These are phyloP conservation scores for Zangia roseola DNA, from an alignment of 768 basidiomycete species.

Conservation along the genomic window DNA sequence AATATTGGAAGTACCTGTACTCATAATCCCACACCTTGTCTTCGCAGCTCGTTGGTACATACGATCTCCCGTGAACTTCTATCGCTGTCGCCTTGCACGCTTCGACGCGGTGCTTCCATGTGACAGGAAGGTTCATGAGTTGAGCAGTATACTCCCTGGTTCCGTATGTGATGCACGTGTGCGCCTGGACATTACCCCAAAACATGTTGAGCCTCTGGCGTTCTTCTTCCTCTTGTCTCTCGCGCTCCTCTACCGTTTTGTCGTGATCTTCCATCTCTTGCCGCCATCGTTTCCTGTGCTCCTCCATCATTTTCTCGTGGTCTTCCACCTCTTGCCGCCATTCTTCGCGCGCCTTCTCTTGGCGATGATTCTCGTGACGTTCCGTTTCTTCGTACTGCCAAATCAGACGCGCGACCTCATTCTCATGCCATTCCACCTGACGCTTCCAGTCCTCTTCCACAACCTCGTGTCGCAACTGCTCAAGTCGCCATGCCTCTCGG, in stretches of 20 bases:
- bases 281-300: constrained; percentile 15
- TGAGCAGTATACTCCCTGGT: constrained; percentile 30
- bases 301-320: constrained; percentile 11
- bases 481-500: constrained; percentile 6
- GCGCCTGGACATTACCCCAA: constrained; percentile 17
- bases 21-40: constrained; percentile 9
- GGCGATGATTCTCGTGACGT: constrained; percentile 13
- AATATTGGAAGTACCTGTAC: background rate
- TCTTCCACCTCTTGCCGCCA: constrained; percentile 24
- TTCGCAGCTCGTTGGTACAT: constrained; percentile 22
- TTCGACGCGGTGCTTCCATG: constrained; percentile 22
- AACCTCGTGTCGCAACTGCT: constrained; percentile 1
- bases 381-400: too few species aligned
- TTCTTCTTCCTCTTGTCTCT: constrained; percentile 24
- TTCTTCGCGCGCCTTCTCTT: constrained; percentile 5
- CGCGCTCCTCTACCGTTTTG: constrained; percentile 12
- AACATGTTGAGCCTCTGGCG: constrained; percentile 27
- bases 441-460: constrained; percentile 6
- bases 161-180: constrained; percentile 24
- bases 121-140: constrained; percentile 26
- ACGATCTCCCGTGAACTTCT: constrained; percentile 20
- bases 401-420: background rate
- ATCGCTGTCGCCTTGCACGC: constrained; percentile 27
- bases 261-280: constrained; percentile 21
- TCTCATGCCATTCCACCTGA: constrained; percentile 11